Conservation (phyloP, 2,329 filamentous ascomycete species). For the Scytalidium lignicola region DNA sequence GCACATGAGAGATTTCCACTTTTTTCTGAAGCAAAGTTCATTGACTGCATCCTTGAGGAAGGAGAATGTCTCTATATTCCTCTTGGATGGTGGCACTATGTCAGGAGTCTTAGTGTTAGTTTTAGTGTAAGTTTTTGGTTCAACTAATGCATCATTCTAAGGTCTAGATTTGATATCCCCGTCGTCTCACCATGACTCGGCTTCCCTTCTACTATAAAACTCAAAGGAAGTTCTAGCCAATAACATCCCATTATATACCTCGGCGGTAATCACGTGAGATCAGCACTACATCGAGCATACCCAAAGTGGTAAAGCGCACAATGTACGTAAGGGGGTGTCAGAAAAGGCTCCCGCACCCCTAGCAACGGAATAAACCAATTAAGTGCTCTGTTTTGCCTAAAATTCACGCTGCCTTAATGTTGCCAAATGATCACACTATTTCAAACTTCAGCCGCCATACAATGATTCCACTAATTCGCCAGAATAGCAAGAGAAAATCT, state of each 20-base stretch:
- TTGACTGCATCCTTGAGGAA: slow-evolving; percentile 73
- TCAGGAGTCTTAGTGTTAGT: slow-evolving; percentile 76
- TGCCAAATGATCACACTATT: too few relatives aligned
- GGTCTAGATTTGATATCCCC: too few relatives aligned
- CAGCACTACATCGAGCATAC: background rate
- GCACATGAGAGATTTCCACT: slow-evolving; percentile 17
- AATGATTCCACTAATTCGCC: too few relatives aligned
- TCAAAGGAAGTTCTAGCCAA: background rate
- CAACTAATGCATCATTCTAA: slow-evolving; percentile 39
- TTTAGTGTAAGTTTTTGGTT: slow-evolving; percentile 99
- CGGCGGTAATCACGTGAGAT: background rate
- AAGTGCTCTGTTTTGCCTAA: too few relatives aligned
- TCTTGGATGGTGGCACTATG: slow-evolving; percentile 97
- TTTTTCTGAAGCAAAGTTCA: slow-evolving; percentile 24
- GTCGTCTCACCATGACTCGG: too few relatives aligned
- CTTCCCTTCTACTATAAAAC: background rate
- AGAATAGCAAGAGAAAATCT: too few relatives aligned
- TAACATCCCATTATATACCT: background rate
- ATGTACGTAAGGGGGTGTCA: too few relatives aligned
- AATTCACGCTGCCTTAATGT: too few relatives aligned
- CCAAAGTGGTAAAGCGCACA: background rate
- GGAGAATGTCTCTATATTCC: slow-evolving; percentile 89
- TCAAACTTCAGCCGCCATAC: too few relatives aligned
- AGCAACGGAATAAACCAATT: too few relatives aligned
- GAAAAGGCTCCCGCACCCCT: too few relatives aligned